Base-by-base conservation (phyloP, 768 basidiomycete genomes). In the Aureoboletus auriporus region DNA sequence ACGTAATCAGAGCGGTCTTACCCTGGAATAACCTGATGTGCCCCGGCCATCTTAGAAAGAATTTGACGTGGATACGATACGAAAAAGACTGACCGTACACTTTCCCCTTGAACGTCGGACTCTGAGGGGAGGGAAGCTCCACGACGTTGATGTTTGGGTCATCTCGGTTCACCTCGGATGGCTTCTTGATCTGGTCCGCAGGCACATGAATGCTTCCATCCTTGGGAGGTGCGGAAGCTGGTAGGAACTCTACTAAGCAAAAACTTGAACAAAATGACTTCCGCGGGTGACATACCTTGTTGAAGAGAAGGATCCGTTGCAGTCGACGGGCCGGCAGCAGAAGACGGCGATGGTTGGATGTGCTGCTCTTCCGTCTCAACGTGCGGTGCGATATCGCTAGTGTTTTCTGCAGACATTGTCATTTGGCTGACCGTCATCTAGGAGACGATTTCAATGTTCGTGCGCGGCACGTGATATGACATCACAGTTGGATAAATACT, bases 91-190 rank as follows among this genome's bases (percentile, higher is more conserved):
- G 51, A 79, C 81, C 82, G 39, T 81, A 74, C 8, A 82, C 77
- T 49, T 70, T 73, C 39, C 83, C 80, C 60, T 80, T 83, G 68
- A 82, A 83, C 12, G 80, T 71, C 28, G 76, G 71, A 29, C 47
- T 55, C 33, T 47, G 63, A 42, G 50, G 55, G 11, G 20, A 23
- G 20, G 59, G 49, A 35, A 58, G 41, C 13, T 58, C 66, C 28
- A 60, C 61, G 17, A 65, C 56, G 17, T 62, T 61, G 44, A 54
- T 30, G 17, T 53, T 61, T 17, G 56, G 58, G 12, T 65, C 67
- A 40, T 63, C 52, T 46, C 47, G 46, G 38, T 58, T 42, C 20
- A 61, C 63, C 29, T 65, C 65, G 29, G 61, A 57, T 9, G 62
- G 51, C 39, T 52, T 51, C 48, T 57, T 58, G 35, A 59, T 63